Evolutionary conservation across 768 basidiomycete species (phyloP).

Genomic region (Lentinus tigrinus): DNA sequence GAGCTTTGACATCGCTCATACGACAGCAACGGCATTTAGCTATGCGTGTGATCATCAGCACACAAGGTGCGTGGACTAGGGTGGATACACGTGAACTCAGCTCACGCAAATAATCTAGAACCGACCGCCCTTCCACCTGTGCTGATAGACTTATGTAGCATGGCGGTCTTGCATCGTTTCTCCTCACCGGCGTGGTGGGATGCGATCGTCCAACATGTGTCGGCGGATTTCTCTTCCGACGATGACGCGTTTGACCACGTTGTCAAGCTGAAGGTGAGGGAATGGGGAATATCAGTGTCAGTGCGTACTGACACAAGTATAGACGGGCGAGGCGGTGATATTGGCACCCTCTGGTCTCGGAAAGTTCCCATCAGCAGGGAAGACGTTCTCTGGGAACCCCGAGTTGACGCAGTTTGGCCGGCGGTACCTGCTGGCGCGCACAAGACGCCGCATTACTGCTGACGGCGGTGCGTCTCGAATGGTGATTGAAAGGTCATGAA

Average conservation of each 20-base stretch:
- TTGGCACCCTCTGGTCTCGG: slow-evolving; percentile 57
- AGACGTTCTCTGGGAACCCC: not conserved
- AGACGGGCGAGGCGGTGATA: slow-evolving; percentile 75
- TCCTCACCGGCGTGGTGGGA: slow-evolving; percentile 78
- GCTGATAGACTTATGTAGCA: slow-evolving; percentile 63
- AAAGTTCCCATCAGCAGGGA: not conserved
- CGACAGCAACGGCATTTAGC: slow-evolving; percentile 71
- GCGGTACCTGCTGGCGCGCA: slow-evolving; percentile 16
- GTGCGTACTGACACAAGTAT: not conserved
- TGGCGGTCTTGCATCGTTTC: slow-evolving; percentile 69
- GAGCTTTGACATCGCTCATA: slow-evolving; percentile 54
- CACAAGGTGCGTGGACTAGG: slow-evolving; percentile 50
- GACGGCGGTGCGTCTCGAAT: slow-evolving; percentile 22
- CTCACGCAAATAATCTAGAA: slow-evolving; percentile 38
- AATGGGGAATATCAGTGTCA: not conserved
- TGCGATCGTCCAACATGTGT: slow-evolving; percentile 65
- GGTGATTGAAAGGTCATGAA: not conserved
- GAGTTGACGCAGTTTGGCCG: slow-evolving; percentile 22
- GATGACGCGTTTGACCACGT: slow-evolving; percentile 66
- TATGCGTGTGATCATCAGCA: slow-evolving; percentile 73
- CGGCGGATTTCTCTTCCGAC: slow-evolving; percentile 51
- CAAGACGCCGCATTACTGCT: slow-evolving; percentile 15
- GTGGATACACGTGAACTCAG: not conserved
- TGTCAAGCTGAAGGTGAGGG: slow-evolving; percentile 57
- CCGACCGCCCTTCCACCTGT: slow-evolving; percentile 72